phyloP scores from a whole-genome alignment of 2,329 filamentous ascomycete genomes.

The Talaromyces sp. region DNA sequence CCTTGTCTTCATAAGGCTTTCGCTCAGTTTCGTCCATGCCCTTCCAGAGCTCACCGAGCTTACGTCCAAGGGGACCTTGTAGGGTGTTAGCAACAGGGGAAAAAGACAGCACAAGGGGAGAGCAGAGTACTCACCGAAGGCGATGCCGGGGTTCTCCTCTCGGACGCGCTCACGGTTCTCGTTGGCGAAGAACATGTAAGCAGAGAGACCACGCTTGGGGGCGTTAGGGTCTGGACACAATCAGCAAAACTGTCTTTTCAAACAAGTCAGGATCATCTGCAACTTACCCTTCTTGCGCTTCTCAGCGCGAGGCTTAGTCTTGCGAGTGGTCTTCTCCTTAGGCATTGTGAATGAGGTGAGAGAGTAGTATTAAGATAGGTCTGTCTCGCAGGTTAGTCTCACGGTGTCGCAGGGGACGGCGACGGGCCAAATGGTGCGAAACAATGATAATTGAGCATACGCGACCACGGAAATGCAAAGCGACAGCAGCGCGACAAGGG shows the following conservation, averaged over 20 bases:
- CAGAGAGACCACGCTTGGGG: constrained; percentile 97
- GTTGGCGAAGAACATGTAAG: constrained; percentile 99
- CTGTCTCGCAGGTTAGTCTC: neutral
- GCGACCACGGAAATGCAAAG: constrained; percentile 9
- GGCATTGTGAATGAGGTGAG: constrained; percentile 47
- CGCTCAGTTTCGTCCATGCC: constrained; percentile 89
- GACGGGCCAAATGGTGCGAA: neutral
- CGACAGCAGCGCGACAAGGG: neutral
- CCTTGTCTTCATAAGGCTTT: constrained; percentile 92
- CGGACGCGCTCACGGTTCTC: constrained; percentile 98
- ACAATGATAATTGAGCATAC: neutral
- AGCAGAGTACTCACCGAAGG: constrained; percentile 65
- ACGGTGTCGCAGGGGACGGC: neutral
- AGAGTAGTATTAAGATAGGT: neutral
- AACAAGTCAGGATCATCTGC: constrained; percentile 17
- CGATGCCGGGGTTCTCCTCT: constrained; percentile 96
- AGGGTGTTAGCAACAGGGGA: constrained; percentile 14
- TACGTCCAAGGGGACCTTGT: constrained; percentile 89
- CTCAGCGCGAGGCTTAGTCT: constrained; percentile 53
- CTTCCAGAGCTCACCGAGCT: constrained; percentile 99
- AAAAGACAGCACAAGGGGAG: neutral
- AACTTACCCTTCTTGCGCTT: constrained; percentile 67
- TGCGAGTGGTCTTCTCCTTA: constrained; percentile 62
- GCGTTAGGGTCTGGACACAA: constrained; percentile 75
- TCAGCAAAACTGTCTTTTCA: neutral